phyloP scores from a whole-genome alignment of 768 basidiomycete species.

The Boletellus sp. region DNA sequence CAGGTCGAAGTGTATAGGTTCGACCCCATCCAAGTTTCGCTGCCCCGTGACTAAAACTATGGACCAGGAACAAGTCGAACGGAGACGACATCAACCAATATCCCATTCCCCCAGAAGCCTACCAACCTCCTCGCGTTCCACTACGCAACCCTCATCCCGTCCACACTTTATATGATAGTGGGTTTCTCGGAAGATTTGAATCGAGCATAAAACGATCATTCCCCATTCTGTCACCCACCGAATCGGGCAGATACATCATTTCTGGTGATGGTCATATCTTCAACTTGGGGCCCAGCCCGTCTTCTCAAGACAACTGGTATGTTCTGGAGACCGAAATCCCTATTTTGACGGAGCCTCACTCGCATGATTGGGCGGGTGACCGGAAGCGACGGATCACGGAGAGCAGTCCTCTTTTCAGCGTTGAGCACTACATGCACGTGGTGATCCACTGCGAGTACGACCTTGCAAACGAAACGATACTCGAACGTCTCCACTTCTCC shows the following conservation, averaged over 20 bases:
- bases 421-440: constrained; percentile 52
- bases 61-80: constrained; percentile 40
- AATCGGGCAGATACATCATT: constrained; percentile 47
- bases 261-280: constrained; percentile 51
- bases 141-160: constrained; percentile 54
- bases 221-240: constrained; percentile 46
- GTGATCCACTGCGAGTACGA: constrained; percentile 57
- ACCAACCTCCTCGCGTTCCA: constrained; percentile 64
- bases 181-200: constrained; percentile 32
- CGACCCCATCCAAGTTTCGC: constrained; percentile 16
- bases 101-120: constrained; percentile 51
- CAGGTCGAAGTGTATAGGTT: constrained; percentile 71
- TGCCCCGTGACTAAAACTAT: constrained; percentile 6
- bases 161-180: constrained; percentile 44
- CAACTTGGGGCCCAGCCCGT: constrained; percentile 21
- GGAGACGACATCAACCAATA: constrained; percentile 41
- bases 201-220: constrained; percentile 35
- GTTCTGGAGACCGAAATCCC: constrained; percentile 20
- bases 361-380: constrained; percentile 29
- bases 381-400: constrained; percentile 41
- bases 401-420: constrained; percentile 52
- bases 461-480: constrained; percentile 29
- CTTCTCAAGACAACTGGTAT: constrained; percentile 26
- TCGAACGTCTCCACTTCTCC: constrained; percentile 32
- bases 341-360: constrained; percentile 11